Percentiles rank a stretch among this genome's conserved stretches.
Evolutionary conservation across 73 alveolate species (phyloP).

Genomic region (Paramecium biaurelia): DNA sequence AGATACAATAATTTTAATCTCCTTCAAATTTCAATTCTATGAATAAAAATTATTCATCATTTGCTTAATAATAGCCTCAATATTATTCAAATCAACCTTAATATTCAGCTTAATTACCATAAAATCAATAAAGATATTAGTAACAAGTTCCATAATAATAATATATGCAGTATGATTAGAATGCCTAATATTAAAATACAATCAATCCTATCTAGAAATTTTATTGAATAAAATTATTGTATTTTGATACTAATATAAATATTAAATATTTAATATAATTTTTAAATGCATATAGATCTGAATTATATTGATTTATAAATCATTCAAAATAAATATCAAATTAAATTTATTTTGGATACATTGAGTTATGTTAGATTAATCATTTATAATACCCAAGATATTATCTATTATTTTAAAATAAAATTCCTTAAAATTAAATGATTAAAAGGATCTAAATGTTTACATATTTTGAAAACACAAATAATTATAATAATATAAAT

Average conservation of each 20-base stretch:
- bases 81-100: not conserved
- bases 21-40: not conserved
- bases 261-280: not conserved
- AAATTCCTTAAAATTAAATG: no score
- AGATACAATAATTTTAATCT: not conserved
- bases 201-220: not conserved
- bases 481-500: not conserved
- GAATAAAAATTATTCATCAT: not conserved
- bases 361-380: no score
- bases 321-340: no score
- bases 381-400: no score
- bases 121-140: not conserved
- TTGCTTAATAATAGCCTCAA: not conserved
- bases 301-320: no score
- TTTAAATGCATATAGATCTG: no score
- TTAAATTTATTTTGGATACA: no score
- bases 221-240: not conserved
- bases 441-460: no score
- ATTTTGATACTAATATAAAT: not conserved
- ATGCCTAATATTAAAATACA: not conserved
- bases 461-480: not conserved
- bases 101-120: not conserved
- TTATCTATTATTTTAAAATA: no score
- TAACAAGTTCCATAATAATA: not conserved
- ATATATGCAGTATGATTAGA: not conserved